Percentiles rank a stretch among this genome's conserved stretches.
phyloP scores from a whole-genome alignment of 108 stramenopile genomes.

The Cyclotella kingstonii region DNA sequence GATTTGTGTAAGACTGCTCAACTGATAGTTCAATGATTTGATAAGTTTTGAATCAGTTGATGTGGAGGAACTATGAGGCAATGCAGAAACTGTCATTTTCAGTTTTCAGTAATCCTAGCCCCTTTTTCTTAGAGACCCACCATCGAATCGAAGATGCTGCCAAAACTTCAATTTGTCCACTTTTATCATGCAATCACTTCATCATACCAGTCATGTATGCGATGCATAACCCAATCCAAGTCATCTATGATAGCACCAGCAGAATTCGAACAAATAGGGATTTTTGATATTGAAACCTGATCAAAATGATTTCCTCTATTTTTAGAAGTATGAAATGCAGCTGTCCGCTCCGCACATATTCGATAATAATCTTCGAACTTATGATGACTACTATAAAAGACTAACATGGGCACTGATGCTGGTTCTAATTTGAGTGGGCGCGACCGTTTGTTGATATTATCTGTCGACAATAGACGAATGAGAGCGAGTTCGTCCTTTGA shows the following conservation, averaged over 20 bases:
- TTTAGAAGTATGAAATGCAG: conserved; percentile 27
- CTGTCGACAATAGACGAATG: conserved; percentile 5
- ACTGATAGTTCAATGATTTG: too few species aligned
- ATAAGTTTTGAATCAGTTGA: too few species aligned
- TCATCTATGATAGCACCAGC: conserved; percentile 6
- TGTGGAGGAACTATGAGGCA: too few species aligned
- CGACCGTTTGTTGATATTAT: background rate
- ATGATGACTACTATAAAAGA: conserved; percentile 28
- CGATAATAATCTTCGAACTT: conserved; percentile 19
- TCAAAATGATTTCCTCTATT: conserved; percentile 5
- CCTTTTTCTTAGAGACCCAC: too few species aligned
- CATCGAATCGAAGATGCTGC: too few species aligned
- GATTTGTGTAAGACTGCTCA: too few species aligned
- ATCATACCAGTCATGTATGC: conserved; percentile 43
- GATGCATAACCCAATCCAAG: conserved; percentile 11
- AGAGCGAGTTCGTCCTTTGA: conserved; percentile 10
- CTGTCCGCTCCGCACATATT: conserved; percentile 37
- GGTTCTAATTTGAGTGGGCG: conserved; percentile 35
- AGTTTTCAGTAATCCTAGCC: too few species aligned
- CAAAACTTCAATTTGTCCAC: too few species aligned
- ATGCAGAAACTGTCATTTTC: too few species aligned
- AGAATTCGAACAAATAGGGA: background rate
- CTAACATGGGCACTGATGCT: conserved; percentile 27
- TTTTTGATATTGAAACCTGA: conserved; percentile 17
- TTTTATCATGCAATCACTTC: conserved; percentile 31